A percentile compares a stretch with the other conserved stretches of the same genome.
Evolutionary conservation across 148 eudicot genomes (phyloP).

Genomic region (Dysphania ambrosioides): DNA sequence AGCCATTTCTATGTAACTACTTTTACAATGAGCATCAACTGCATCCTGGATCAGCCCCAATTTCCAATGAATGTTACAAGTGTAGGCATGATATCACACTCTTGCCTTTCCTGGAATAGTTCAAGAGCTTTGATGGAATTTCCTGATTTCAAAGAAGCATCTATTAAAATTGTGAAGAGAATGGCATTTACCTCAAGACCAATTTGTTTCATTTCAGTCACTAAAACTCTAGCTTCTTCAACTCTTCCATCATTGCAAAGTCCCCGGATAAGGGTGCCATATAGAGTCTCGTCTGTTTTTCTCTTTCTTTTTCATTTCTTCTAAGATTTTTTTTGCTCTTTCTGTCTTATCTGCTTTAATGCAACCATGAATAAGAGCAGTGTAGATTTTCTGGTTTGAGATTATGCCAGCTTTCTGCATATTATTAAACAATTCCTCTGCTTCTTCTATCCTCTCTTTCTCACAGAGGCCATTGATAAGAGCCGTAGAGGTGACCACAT

Average conservation of each 20-base stretch:
- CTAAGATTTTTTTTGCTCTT: conserved; percentile 44
- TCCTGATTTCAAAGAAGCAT: conserved; percentile 68
- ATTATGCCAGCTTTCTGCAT: conserved; percentile 51
- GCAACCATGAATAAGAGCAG: conserved; percentile 72
- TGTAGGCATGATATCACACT: conserved; percentile 46
- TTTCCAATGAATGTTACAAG: conserved; percentile 68
- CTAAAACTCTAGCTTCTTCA: conserved; percentile 56
- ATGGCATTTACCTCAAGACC: conserved; percentile 49
- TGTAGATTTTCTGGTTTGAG: conserved; percentile 61
- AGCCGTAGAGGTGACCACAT: conserved; percentile 74
- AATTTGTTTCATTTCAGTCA: conserved; percentile 59
- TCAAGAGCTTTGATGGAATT: conserved; percentile 48
- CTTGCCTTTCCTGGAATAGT: conserved; percentile 59
- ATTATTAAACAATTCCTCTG: conserved; percentile 54
- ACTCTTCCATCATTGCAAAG: conserved; percentile 59
- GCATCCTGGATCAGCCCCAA: conserved; percentile 69
- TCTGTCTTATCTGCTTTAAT: conserved; percentile 55
- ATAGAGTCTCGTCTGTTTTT: conserved; percentile 47
- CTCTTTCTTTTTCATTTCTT: conserved; percentile 52
- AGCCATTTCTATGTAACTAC: conserved; percentile 53
- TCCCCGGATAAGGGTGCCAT: conserved; percentile 78
- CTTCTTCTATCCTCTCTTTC: conserved; percentile 70
- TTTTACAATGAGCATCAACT: conserved; percentile 69
- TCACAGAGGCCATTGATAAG: conserved; percentile 71
- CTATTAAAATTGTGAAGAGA: conserved; percentile 58